Percentiles rank a stretch among this genome's conserved stretches.
phyloP scores from a whole-genome alignment of 495 filamentous ascomycete genomes.

The Penicillium crystallinum region DNA sequence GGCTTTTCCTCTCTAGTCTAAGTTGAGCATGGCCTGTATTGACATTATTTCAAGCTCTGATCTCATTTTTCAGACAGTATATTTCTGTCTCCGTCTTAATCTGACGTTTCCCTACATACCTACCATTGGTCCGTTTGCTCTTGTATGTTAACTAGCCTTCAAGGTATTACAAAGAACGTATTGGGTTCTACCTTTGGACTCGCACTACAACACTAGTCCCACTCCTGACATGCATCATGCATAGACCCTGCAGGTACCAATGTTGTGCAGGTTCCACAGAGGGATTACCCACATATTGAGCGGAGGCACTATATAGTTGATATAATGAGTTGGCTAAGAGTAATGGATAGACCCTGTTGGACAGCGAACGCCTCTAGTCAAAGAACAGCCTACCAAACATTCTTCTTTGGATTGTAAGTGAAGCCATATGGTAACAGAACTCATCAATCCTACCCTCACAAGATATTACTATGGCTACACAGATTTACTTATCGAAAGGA shows the following conservation, averaged over 20 bases:
- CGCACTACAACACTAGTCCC: background rate
- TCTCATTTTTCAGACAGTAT: background rate
- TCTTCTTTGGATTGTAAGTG: too few relatives aligned
- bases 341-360: background rate
- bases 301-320: background rate
- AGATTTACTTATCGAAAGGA: background rate
- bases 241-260: slow-evolving; percentile 1
- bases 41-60: slow-evolving; percentile 10
- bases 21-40: slow-evolving; percentile 9
- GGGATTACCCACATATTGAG: background rate
- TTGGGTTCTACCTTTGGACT: background rate
- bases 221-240: background rate
- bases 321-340: too few relatives aligned
- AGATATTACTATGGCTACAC: background rate
- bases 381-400: too few relatives aligned
- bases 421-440: too few relatives aligned
- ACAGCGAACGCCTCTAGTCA: too few relatives aligned
- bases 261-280: slow-evolving; percentile 7
- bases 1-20: background rate
- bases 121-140: background rate
- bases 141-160: slow-evolving; percentile 3
- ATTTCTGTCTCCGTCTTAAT: background rate
- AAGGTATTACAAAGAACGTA: background rate
- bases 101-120: slow-evolving; percentile 1
- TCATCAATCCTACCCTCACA: background rate